Evolutionary conservation across 768 basidiomycete genomes (phyloP), one percentile per base, ranked within the genome.

Genomic region (Agaricus blazei): DNA sequence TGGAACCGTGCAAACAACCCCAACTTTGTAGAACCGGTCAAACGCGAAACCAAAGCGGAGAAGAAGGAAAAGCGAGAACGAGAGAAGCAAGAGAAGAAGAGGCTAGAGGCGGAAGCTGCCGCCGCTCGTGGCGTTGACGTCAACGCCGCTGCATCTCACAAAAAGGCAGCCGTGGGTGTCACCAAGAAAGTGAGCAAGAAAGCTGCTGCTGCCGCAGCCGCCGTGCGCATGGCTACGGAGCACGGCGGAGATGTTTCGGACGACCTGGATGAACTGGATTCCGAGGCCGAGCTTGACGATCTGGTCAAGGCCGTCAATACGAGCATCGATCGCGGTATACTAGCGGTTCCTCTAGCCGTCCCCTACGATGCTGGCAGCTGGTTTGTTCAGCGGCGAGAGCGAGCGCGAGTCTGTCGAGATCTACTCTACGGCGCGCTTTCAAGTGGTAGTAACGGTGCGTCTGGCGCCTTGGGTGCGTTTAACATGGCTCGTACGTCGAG

Each of bases 1-100:
- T 98, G 93, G 93, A 88, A 93, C 63, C 84, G 90, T 34, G 86
- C 81, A 26, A 79, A 92, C 65, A 92, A 93, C 59, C 92, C 91
- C 12, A 91, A 91, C 58, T 93, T 84, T 67, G 87, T 93, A 3
- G 90, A 92, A 64, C 92, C 90, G 0, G 87, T 90, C 26, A 93
- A 92, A 73, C 77, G 83, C 49, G 89, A 91, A 71, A 88, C 84
- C 26, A 93, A 93, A 64, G 87, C 85, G 7, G 90, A 93, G 74
- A 86, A 87, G 72, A 92, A 92, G 70, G 89, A 89, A 67, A 85
- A 90, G 66, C 81, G 84, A 56, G 88, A 91, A 59, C 75, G 79
- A 49, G 90, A 93, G 70, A 90, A 86, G 67, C 76, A 84, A 23
- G 91, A 91, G 72, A 90, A 90, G 80, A 90, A 89, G 70, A 75